Base-by-base conservation (phyloP, 1,284 basidiomycete species). In the Rhodotorula mucilaginosa region DNA sequence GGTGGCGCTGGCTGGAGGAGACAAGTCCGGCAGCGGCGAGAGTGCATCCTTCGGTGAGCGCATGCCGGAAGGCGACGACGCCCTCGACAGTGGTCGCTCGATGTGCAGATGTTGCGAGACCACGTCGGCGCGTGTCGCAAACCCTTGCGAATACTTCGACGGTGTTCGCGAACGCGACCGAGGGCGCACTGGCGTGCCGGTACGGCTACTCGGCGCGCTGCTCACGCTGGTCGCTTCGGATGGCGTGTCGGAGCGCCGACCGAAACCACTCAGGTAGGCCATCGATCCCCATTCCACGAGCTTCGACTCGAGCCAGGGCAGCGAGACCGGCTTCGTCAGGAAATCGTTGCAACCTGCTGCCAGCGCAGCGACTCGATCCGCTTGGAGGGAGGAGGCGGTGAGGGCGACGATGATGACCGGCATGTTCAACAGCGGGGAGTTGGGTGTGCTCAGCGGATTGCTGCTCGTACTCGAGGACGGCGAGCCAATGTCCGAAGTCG, bases 341-440 rank as follows among this genome's bases (percentile, higher is more conserved):
- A 98, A 99, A 81, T 99, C 97, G 79, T 99, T 99, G 83, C 97
- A 99, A 4, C 97, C 97, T 1, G 97, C 97, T 1, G 92, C 95
- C 15, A 99, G 87, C 23, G 97, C 97, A 31, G 90, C 90, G 51
- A 97, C 93, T 84, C 97, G 88, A 85, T 99, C 97, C 69, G 88
- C 89, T 80, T 93, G 91, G 49, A 96, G 83, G 34, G 89, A 94
- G 29, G 95, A 97, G 3, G 97, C 97, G 0, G 97, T 99, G 56
- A 99, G 85, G 19, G 97, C 97, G 73, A 99, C 96, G 77, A 99
- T 99, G 81, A 99, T 99, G 74, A 99, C 97, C 1, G 93, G 93
- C 15, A 93, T 93, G 34, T 89, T 89, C 23, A 72, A 64, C n/a
- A 73, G 71, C 48, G 75, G 73, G 4, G 77, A 76, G 15, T 52